Evolutionary conservation across 805 yeast genomes (phyloP), one percentile per base, ranked within the genome.

Genomic region (Lachancea thermotolerans): DNA sequence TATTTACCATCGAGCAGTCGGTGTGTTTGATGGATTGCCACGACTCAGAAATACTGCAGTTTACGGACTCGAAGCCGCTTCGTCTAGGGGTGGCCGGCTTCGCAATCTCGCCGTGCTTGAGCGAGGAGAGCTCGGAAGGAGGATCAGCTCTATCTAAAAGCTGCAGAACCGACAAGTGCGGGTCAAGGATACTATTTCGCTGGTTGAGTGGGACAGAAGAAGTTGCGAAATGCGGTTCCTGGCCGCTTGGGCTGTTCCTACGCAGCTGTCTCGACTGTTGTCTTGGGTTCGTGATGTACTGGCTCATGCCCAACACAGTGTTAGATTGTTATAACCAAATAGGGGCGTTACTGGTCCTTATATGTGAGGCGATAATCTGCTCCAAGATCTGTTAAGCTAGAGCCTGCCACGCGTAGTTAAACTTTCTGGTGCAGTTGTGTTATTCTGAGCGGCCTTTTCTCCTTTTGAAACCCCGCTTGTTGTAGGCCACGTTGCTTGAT

Each of bases 161-260:
- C 31, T 60, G 60, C 35, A 60, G 35, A 8, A 62, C 57, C 3
- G 65, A 60, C 4, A 56, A 46, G 46, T 62, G 67, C 11, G 67
- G 67, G 44, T 60, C 64, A 31, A 62, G 42, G 4, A 60, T 39
- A 39, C 58, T 58, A 34, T 38, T 49, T 36, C 56, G 90, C 88
- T 39, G 84, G 57, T 35, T 42, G 37, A 42, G 16, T 14, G 37
- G 29, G 21, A 14, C 41, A 8, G 45, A 35, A 14, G 35, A 17
- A n/a, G 41, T 5, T 16, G 42, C 18, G 9, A 30, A 30, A 11
- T 14, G 33, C 33, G 33, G 9, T 11, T 30, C 33, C 33, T 14
- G 33, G 33, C 14, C 25, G 25, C 25, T 7, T 21, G 25, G 25
- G 25, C 25, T 21, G 25, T 21, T 21, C 7, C 25, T 21, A 21